These are phyloP conservation scores for Pulveroboletus frians DNA, from an alignment of 768 basidiomycete species.

Conservation along the genomic window DNA sequence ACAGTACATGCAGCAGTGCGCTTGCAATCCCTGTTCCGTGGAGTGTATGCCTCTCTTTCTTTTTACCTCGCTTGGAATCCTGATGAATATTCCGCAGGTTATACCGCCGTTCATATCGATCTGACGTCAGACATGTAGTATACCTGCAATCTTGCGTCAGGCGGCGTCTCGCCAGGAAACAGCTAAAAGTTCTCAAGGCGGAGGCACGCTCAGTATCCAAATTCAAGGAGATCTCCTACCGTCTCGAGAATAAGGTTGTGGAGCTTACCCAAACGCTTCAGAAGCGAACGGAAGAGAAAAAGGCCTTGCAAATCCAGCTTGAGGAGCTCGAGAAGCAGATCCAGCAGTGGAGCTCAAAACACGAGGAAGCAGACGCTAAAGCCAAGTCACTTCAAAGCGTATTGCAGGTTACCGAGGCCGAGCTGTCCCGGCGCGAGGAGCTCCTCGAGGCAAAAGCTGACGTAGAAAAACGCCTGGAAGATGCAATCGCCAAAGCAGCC, in stretches of 20 bases:
- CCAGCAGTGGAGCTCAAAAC: constrained; percentile 75
- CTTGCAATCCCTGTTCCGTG: constrained; percentile 82
- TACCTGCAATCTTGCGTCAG: constrained; percentile 90
- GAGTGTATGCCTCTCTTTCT: constrained; percentile 59
- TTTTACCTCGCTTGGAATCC: background rate
- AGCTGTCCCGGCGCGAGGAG: constrained; percentile 66
- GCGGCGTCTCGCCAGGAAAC: constrained; percentile 78
- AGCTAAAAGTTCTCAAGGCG: constrained; percentile 75
- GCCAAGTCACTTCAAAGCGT: constrained; percentile 68
- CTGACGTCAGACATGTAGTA: constrained; percentile 68
- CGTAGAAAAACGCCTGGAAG: constrained; percentile 76
- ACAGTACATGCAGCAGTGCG: constrained; percentile 57
- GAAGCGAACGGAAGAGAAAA: constrained; percentile 86
- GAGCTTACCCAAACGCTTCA: constrained; percentile 95
- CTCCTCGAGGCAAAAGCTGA: constrained; percentile 71
- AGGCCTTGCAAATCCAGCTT: constrained; percentile 73
- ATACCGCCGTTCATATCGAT: constrained; percentile 47
- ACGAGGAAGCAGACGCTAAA: constrained; percentile 80
- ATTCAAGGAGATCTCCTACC: constrained; percentile 98
- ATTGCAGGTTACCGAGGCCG: constrained; percentile 65
- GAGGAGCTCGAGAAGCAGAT: constrained; percentile 80
- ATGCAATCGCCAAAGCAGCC: constrained; percentile 60
- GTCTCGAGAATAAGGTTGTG: constrained; percentile 97
- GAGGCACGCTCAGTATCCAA: constrained; percentile 97
- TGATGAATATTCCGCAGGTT: constrained; percentile 37